Conservation (phyloP, 306 rosid genomes). For the Lablab purpureus region DNA sequence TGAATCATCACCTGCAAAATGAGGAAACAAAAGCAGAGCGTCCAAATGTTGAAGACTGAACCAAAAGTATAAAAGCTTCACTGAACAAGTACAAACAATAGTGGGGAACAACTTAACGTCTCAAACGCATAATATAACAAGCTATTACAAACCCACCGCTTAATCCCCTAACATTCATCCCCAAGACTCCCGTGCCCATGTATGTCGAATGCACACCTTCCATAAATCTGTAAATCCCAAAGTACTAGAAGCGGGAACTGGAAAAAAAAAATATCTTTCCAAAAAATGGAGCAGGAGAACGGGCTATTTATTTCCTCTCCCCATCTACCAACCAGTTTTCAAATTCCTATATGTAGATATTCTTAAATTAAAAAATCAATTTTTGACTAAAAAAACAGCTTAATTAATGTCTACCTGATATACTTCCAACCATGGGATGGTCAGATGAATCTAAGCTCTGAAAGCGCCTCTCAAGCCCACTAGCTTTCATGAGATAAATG, state of each 20-base stretch:
- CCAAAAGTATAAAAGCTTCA: conserved; percentile 24
- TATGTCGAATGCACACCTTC: conserved; percentile 10
- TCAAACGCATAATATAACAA: conserved; percentile 33
- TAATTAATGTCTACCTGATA: conserved; percentile 58
- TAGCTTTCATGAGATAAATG: conserved; percentile 51
- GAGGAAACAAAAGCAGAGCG: conserved; percentile 6
- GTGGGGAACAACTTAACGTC: conserved; percentile 17
- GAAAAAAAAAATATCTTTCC: conserved; percentile 6
- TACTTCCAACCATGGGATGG: conserved; percentile 57
- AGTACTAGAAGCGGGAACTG: conserved; percentile 14
- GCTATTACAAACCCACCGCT: conserved; percentile 11
- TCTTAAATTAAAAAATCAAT: conserved; percentile 24
- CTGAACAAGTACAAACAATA: conserved; percentile 37
- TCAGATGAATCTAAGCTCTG: conserved; percentile 63
- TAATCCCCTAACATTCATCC: conserved; percentile 24
- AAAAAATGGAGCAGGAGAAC: background rate
- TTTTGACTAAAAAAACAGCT: conserved; percentile 29
- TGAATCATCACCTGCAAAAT: conserved; percentile 61
- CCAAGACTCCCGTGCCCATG: background rate
- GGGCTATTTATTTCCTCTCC: conserved; percentile 28
- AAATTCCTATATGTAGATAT: conserved; percentile 18
- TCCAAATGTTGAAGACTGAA: conserved; percentile 45
- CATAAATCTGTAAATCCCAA: conserved; percentile 22
- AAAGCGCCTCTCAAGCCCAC: conserved; percentile 65
- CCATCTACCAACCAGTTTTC: conserved; percentile 12